Base-by-base conservation (phyloP, 2,329 filamentous ascomycete species). In the Aspergillus sp. region DNA sequence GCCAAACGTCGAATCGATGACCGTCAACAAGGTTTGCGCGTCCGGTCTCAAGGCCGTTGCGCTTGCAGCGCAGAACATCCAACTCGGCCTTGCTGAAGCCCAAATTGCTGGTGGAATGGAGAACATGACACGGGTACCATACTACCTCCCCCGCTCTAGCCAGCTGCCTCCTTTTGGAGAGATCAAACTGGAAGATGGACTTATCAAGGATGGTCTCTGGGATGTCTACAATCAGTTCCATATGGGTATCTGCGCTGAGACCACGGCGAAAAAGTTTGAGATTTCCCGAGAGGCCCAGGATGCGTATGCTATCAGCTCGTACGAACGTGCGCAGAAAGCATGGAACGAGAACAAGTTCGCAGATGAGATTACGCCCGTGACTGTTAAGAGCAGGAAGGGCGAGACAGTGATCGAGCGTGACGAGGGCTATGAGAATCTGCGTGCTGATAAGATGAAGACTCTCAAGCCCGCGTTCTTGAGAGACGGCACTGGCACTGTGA, bases 21-120 rank as follows among this genome's bases (percentile, higher is more conserved):
- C 95, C 15, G 88, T 99, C 76, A 99, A 99, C 83, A 99, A 99
- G 79, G 95, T 99, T 59, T 99, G 95, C 80, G 89, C 95, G 4
- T 97, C 93, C 0, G 95, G 95, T 5, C 81, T 99, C 64, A 99
- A 99, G 76, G 90, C 95, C 1, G 92, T 98, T 4, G 87, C 85
- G 20, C 84, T 98, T 45, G 95, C 93, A 1, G 93, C 93, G 1
- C 91, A 96, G 71, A 95, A 96, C 70, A 96, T 98, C 67, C 91
- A 97, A 76, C 84, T 99, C 11, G 93, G 95, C 5, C 83, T 96
- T 9, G 86, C 91, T 15, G 90, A 96, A 69, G 93, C 90, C 0
- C 90, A 96, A 73, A 83, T 98, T 7, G 95, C 95, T 1, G 95
- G 95, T 61, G 95, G 95, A 54, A 97, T 99, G 90, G 95, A 99